Conservation (phyloP, 2,329 filamentous ascomycete genomes). For the Trichophyton verrucosum region DNA sequence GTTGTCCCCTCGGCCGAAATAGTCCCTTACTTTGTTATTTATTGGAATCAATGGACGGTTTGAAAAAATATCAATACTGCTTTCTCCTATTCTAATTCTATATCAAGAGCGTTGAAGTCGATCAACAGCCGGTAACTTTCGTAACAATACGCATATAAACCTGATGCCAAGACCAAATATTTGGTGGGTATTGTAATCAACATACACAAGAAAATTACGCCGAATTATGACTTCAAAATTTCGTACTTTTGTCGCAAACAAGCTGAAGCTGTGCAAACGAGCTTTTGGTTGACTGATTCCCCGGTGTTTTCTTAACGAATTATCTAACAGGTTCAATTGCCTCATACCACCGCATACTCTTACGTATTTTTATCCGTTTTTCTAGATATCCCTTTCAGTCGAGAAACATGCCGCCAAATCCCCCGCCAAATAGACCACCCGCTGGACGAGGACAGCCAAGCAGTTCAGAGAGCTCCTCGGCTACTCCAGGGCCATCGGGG, state of each 20-base stretch:
- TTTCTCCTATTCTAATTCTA: neutral
- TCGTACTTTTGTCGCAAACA: neutral
- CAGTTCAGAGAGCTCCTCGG: slow-evolving; percentile 2
- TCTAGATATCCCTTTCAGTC: neutral
- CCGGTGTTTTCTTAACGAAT: neutral
- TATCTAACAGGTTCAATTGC: neutral
- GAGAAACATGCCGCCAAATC: slow-evolving; percentile 10
- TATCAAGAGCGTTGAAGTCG: neutral
- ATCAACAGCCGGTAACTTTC: neutral
- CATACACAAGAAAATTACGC: neutral
- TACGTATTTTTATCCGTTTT: too few species aligned
- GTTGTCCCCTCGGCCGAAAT: neutral
- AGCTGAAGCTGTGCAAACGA: neutral
- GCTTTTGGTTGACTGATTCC: neutral
- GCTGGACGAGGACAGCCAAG: slow-evolving; percentile 3
- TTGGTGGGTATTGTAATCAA: neutral
- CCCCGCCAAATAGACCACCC: slow-evolving; percentile 5
- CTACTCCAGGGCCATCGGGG: slow-evolving; percentile 5
- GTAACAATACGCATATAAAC: neutral
- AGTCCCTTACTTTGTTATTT: neutral
- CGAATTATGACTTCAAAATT: neutral
- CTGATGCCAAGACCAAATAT: neutral
- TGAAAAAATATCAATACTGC: neutral
- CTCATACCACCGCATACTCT: neutral
- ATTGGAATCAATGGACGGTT: neutral